Evolutionary conservation across 305 asterid genomes (phyloP), one percentile per base, ranked within the genome.

Genomic region (Fraxinus floribunda): DNA sequence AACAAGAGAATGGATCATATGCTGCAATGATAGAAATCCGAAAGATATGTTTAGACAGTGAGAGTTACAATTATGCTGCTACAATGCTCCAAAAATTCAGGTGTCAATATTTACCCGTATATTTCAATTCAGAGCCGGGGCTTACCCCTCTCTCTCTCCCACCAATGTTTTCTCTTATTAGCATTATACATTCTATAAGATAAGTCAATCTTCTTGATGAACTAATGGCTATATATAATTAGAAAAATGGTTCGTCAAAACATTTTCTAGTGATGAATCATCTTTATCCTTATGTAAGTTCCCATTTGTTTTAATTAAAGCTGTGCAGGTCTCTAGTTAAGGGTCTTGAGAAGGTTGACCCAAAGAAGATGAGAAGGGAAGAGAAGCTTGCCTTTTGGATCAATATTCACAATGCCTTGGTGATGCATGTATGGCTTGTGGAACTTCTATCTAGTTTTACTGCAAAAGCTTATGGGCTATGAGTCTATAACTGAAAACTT

Each of bases 331-430:
- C 92, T 49, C 88, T 95, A 9, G 93, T 93, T 55, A 91, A 92
- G 89, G 84, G 91, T 75, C 97, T 95, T 68, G 98, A 95, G 89
- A 91, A 79, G 82, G 91, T 95, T 85, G 94, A 95, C 84, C 94
- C 90, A 57, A 86, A 78, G 85, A 93, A 86, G 89, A 92, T 95
- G 95, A 88, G 76, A 85, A 93, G 92, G 20, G 96, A 94, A 84
- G 94, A 91, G 88, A 94, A 92, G 91, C 95, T 94, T 78, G 89
- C 91, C 22, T 94, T 91, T 83, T 92, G 94, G 97, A 86, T 93
- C 75, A 92, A 93, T 84, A 91, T 92, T 86, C 98, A 92, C 89
- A 93, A 93, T 86, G 94, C 98, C 29, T 83, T 95, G 90, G 90
- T 88, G 85, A 93, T 95, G 97, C 97, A 91, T 82, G 96, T 93